Base-by-base conservation (phyloP, 2,329 filamentous ascomycete species). In the Coleophoma eucalyptorum region DNA sequence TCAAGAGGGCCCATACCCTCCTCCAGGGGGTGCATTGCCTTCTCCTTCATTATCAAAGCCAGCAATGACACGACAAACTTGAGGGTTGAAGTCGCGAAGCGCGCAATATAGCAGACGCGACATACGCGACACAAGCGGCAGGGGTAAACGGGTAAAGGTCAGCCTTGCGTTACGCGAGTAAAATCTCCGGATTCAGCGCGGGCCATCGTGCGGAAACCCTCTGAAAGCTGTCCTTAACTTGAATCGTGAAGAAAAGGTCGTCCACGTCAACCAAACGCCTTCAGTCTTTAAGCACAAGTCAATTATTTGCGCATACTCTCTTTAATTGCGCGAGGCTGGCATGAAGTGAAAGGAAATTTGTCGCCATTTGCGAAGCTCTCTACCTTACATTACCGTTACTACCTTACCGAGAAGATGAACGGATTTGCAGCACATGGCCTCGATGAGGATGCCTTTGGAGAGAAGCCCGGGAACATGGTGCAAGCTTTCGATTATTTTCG, bases 401-500 rank as follows among this genome's bases (percentile, higher is more conserved):
- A 26, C 26, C 26, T 26, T 26, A 26, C 26, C 26, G 26, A 26
- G 49, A 51, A 56, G 54, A 67, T 96, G 90, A 89, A 94, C 79
- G 88, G 87, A 64, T 92, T 87, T 73, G 76, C 84, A 61, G 79
- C 86, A 56, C 78, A 81, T 60, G 77, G 77, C 59, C 79, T 92
- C 61, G 80, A 91, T 64, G 91, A 96, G 63, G 87, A 88, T 68
- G 75, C 82, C 57, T 96, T 96, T 73, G 88, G 82, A 64, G 85
- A 89, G 61, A 86, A 86, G 66, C 77, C 76, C 51, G 78, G 81
- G 50, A 77, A 72, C 68, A 80, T 86, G 51, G 83, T 96, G 64
- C 86, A 86, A 70, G 91, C 93, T 53, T 99, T 99, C 71, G 94
- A 99, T 76, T 93, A 92, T 58, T 99, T 99, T 69, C 93, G 91